Base-by-base conservation (phyloP, 768 basidiomycete genomes). In the Mrakia gelida region DNA sequence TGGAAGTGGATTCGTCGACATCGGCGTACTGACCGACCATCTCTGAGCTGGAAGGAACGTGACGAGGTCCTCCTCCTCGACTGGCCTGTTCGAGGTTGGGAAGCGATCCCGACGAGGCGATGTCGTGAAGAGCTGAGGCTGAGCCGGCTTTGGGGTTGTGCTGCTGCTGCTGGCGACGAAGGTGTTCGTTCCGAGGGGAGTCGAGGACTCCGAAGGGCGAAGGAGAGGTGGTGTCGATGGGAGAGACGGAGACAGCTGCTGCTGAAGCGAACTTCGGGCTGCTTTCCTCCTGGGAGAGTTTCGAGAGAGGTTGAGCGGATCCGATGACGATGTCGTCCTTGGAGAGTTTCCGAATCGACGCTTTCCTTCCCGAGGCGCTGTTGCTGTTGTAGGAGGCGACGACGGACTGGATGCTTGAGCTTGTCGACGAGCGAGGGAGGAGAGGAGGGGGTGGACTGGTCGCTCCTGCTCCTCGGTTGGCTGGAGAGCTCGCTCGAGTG, bases 241-340 rank as follows among this genome's bases (percentile, higher is more conserved):
- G 67, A 15, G 59, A 67, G 32, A 43, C 5, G 8, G 81, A 81
- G 34, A 79, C 71, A 75, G 85, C 83, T 11, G 85, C 83, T 11
- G 54, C 26, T 28, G 59, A 59, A 9, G 88, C 81, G 26, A 91
- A 81, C 82, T 91, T 91, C 67, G 88, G 85, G 82, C 89, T 91
- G 77, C 77, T 84, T 26, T 85, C 81, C 82, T 92, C 91, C 73
- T 85, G 88, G 3, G 87, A 81, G 30, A 91, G 85, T 78, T 89
- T 87, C 8, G 89, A 88, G 78, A 89, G 86, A 16, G 90, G 91
- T 32, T 90, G 15, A 15, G 87, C 87, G 23, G 85, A 77, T 49
- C 88, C 87, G 81, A 88, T 88, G 28, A 85, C 84, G 78, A 90
- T 88, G 79, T 91, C 90, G 67, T 91, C 91, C 81, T 88, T 89